These are phyloP conservation scores for Pythium vanterpoolii DNA, from an alignment of 352 stramenopile genomes.

Conservation along the genomic window DNA sequence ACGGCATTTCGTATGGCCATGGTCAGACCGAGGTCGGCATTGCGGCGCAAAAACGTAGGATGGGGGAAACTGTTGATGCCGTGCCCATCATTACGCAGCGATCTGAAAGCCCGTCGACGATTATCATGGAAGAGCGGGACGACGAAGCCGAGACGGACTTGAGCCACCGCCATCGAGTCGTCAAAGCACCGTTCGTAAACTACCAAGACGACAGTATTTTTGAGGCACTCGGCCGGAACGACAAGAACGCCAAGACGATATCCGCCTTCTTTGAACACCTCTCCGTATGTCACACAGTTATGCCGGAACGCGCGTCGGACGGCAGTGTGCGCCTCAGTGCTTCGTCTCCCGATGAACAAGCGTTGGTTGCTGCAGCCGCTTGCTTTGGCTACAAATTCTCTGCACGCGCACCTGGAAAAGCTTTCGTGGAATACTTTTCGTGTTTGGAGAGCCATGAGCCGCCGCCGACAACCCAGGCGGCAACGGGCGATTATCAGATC, in stretches of 20 bases:
- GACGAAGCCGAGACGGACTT: constrained; percentile 30
- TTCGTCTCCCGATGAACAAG: constrained; percentile 90
- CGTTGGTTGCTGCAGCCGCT: constrained; percentile 74
- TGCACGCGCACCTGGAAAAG: constrained; percentile 63
- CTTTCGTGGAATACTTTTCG: constrained; percentile 72
- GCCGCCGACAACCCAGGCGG: constrained; percentile 21
- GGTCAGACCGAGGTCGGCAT: constrained; percentile 86
- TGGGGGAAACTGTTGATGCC: constrained; percentile 34
- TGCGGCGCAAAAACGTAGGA: constrained; percentile 56
- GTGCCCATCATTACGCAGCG: constrained; percentile 18
- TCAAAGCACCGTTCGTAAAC: constrained; percentile 82
- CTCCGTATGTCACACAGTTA: constrained; percentile 95
- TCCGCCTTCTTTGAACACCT: constrained; percentile 84
- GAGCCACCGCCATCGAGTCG: constrained; percentile 39
- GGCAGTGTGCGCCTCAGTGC: constrained; percentile 84
- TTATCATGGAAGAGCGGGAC: constrained; percentile 31
- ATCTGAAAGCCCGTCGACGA: constrained; percentile 20
- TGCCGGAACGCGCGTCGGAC: constrained; percentile 93
- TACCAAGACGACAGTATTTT: constrained; percentile 85
- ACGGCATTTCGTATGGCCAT: constrained; percentile 84
- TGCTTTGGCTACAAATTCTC: constrained; percentile 86
- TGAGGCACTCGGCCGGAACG: constrained; percentile 34
- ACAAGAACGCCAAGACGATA: constrained; percentile 56
- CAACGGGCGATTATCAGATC: constrained; percentile 70
- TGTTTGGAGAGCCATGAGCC: constrained; percentile 30